Percentiles rank a stretch among this genome's conserved stretches.
Conservation (phyloP, 176 grass and related monocot species). For the Lolium rigidum region DNA sequence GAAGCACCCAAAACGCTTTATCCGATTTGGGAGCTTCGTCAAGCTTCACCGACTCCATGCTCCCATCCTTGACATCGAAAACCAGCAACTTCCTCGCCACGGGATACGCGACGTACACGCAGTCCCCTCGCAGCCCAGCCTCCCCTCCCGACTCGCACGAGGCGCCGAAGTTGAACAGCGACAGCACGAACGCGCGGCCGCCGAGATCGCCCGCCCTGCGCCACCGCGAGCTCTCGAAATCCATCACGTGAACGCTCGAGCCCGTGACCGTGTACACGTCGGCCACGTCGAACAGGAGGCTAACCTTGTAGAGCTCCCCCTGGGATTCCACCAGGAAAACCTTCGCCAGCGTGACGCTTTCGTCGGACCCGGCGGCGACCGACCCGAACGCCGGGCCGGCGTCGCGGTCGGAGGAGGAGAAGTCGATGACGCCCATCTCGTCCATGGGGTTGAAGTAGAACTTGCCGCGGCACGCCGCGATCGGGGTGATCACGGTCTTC, state of each 20-base stretch:
- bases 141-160: not conserved
- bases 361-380: too few relatives aligned
- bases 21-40: not conserved
- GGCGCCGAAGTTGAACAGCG: not conserved
- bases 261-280: not conserved
- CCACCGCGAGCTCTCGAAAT: conserved; percentile 13
- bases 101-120: not conserved
- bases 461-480: conserved; percentile 4
- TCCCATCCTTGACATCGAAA: conserved; percentile 16
- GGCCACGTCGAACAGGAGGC: not conserved
- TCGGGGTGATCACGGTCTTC: conserved; percentile 5
- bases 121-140: not conserved
- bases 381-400: not conserved
- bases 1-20: not conserved
- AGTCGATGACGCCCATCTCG: not conserved
- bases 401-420: not conserved
- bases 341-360: too few relatives aligned
- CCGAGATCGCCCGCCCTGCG: conserved; percentile 12
- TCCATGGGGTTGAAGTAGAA: not conserved
- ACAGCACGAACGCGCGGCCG: not conserved
- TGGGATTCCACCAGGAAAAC: conserved; percentile 11
- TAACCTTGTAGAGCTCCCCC: conserved; percentile 25
- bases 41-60: not conserved
- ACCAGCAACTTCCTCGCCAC: not conserved
- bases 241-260: not conserved